Conservation (phyloP, 129 eudicot genomes). For the Lonicera japonica region DNA sequence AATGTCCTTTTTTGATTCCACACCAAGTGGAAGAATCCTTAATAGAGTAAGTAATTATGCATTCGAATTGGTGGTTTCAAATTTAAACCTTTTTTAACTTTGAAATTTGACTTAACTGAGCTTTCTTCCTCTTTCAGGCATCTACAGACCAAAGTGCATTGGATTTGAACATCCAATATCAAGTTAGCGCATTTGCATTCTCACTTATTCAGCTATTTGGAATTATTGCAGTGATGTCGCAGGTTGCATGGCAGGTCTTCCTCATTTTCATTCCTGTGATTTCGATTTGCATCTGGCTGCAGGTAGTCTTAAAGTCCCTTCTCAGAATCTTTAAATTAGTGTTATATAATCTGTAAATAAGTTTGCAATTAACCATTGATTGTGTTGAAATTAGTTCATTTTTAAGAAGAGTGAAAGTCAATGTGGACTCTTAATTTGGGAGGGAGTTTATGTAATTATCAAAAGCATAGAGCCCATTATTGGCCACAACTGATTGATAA, state of each 20-base stretch:
- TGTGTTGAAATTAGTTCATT: neutral
- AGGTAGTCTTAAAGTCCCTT: conserved; percentile 34
- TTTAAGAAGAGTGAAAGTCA: neutral
- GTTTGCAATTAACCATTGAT: neutral
- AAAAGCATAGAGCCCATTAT: too few relatives aligned
- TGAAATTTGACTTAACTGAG: neutral
- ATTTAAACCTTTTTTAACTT: neutral
- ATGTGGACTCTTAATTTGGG: neutral
- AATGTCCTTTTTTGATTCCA: conserved; percentile 95
- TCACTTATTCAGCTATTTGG: conserved; percentile 69
- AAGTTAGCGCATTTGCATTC: conserved; percentile 43
- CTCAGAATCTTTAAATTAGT: neutral
- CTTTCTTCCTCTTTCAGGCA: conserved; percentile 36
- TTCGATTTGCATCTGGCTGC: conserved; percentile 59
- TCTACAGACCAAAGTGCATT: conserved; percentile 89
- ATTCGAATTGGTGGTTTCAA: neutral
- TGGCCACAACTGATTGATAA: too few relatives aligned
- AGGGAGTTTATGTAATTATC: neutral
- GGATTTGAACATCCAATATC: conserved; percentile 53
- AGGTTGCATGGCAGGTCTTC: conserved; percentile 90
- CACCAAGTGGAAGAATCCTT: conserved; percentile 83
- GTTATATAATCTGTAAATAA: neutral
- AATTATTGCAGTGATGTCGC: conserved; percentile 73
- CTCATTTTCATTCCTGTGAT: conserved; percentile 65
- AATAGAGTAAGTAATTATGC: conserved; percentile 51